phyloP scores from a whole-genome alignment of 2,329 filamentous ascomycete genomes.

The Ophiostoma angusticollis region DNA sequence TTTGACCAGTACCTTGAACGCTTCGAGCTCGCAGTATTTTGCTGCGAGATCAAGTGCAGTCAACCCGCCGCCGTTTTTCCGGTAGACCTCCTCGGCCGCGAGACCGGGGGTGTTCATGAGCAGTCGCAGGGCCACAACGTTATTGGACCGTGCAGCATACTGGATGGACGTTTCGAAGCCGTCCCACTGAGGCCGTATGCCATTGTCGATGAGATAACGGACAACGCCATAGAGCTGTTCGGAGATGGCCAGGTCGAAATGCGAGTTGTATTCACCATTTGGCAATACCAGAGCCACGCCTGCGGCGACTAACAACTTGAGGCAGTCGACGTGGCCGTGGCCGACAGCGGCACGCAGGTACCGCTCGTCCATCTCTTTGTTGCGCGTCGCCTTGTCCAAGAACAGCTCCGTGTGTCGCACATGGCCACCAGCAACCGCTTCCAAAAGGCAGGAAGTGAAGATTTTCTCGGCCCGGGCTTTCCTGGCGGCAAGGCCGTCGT shows the following conservation, averaged over 20 bases:
- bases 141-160: neutral
- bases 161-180: constrained; percentile 7
- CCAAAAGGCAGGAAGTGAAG: neutral
- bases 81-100: neutral
- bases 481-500: too few relatives aligned
- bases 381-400: neutral
- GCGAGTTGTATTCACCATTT: neutral
- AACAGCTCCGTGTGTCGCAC: neutral
- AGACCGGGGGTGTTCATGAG: neutral
- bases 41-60: neutral
- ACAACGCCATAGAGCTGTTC: neutral
- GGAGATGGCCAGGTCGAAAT: constrained; percentile 2
- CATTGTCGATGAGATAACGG: neutral
- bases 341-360: neutral
- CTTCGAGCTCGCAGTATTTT: neutral
- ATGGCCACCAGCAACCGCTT: neutral
- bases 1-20: neutral
- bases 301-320: neutral
- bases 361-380: neutral
- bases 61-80: neutral
- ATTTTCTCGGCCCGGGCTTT: neutral
- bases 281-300: neutral
- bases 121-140: neutral
- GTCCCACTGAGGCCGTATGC: constrained; percentile 3
- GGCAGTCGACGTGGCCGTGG: neutral